These are phyloP conservation scores for Simplicillium aogashimaense DNA, from an alignment of 2,329 filamentous ascomycete genomes.

Conservation along the genomic window DNA sequence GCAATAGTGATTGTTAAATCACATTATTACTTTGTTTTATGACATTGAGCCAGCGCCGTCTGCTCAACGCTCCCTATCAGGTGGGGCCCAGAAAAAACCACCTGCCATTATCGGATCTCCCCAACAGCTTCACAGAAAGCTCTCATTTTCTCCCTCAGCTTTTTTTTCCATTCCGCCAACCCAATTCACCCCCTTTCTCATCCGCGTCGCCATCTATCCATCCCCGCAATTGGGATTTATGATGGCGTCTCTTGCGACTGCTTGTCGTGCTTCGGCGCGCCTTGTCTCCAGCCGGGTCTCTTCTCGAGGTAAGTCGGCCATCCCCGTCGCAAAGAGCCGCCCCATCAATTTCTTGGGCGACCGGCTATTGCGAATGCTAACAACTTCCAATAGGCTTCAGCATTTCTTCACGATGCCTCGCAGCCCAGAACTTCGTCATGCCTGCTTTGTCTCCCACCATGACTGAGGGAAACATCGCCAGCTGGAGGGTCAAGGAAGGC, in stretches of 20 bases:
- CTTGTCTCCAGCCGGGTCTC: conserved; percentile 38
- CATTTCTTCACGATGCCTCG: conserved; percentile 51
- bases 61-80: conserved; percentile 11
- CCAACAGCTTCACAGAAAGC: conserved; percentile 22
- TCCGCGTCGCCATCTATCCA: conserved; percentile 4
- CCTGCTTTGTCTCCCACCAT: conserved; percentile 85
- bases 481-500: conserved; percentile 81
- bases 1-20: too few species aligned
- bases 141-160: conserved; percentile 12
- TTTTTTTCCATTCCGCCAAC: conserved; percentile 6
- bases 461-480: conserved; percentile 84
- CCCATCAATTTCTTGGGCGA: conserved; percentile 1
- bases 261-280: conserved; percentile 54
- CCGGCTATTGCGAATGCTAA: conserved; percentile 8
- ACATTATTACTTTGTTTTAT: too few species aligned
- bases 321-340: conserved; percentile 7
- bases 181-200: neutral
- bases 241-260: conserved; percentile 59
- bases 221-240: conserved; percentile 14
- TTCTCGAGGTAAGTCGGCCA: conserved; percentile 42
- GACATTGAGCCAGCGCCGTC: neutral
- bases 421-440: conserved; percentile 84
- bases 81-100: too few species aligned
- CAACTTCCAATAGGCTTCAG: conserved; percentile 44
- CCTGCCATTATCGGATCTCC: conserved; percentile 15